Evolutionary conservation across 495 filamentous ascomycete species (phyloP).

Genomic region (Xylaria cubensis): DNA sequence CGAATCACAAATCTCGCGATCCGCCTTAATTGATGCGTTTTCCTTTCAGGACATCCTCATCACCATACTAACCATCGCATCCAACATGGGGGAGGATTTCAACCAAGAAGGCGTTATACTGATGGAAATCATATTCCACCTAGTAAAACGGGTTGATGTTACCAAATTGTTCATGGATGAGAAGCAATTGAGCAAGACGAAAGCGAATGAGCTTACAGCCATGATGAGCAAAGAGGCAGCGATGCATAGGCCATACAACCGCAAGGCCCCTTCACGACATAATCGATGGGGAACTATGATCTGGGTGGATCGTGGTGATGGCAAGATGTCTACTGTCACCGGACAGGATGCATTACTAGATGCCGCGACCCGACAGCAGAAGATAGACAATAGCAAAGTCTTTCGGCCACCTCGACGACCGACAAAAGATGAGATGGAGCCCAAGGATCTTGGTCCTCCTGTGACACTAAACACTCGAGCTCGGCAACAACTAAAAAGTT

Average conservation of each 20-base stretch:
- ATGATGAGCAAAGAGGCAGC: conserved; percentile 81
- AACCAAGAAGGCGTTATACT: conserved; percentile 82
- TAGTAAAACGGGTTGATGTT: conserved; percentile 88
- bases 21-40: conserved; percentile 85
- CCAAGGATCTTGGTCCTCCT: conserved; percentile 77
- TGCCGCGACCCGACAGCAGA: conserved; percentile 71
- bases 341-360: conserved; percentile 85
- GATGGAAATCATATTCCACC: conserved; percentile 88
- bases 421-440: conserved; percentile 67
- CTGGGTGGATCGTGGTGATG: conserved; percentile 90
- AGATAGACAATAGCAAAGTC: conserved; percentile 92
- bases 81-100: conserved; percentile 92
- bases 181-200: conserved; percentile 65
- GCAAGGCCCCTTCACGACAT: conserved; percentile 84
- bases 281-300: conserved; percentile 97
- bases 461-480: conserved; percentile 71
- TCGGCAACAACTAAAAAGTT: conserved; percentile 73
- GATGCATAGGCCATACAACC: conserved; percentile 77
- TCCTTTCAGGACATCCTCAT: conserved; percentile 88
- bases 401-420: conserved; percentile 79
- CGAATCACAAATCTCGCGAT: conserved; percentile 87
- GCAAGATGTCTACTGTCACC: conserved; percentile 80
- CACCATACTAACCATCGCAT: conserved; percentile 81
- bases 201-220: conserved; percentile 73
- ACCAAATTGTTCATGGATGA: conserved; percentile 87